Evolutionary conservation across 176 grass and related monocot species (phyloP), one percentile per base, ranked within the genome.

Genomic region (Ensete ventricosum): DNA sequence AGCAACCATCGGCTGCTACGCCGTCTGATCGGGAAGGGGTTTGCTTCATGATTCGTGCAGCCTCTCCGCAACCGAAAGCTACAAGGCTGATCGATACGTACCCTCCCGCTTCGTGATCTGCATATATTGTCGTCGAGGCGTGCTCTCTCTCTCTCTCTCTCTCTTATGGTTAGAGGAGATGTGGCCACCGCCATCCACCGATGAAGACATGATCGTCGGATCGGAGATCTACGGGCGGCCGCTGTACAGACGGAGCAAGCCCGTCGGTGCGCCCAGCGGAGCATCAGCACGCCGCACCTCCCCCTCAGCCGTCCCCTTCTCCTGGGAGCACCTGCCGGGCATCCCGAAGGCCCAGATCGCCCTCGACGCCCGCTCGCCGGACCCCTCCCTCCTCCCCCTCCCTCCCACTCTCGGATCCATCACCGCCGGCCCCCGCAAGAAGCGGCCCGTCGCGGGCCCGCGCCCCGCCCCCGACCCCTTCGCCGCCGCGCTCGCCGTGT

Each of bases 241-340:
- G 8, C 14, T n/a, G 9, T 10, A 5, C 7, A 48, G 8, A 9
- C 9, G 17, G 2, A 21, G 34, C 50, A 77, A 81, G 21, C 24
- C 75, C 29, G 83, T 12, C 5, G 7, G 13, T 82, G 83, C 21
- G 66, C 68, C 0, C 50, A 9, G 77, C 91, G 1, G 2, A 43
- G 82, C n/a, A 86, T 96, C 82, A 65, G 78, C n/a, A 58, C 86
- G 10, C 73, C 78, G 1, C 73, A 88, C 64, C 34, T 81, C 54
- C 77, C 80, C 54, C 53, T 78, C 81, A 29, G 64, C 71, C 11
- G 84, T 86, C 11, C 89, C 84, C 54, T 84, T 91, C 1, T 78
- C 78, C 77, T 89, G 91, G 65, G 92, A 96, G 72, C 72, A 68
- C 1, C 78, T 74, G 20, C 77, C 84, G 11, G 62, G 49, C 53